These are phyloP conservation scores for Cadophora malorum DNA, from an alignment of 2,329 filamentous ascomycete genomes.

Conservation along the genomic window DNA sequence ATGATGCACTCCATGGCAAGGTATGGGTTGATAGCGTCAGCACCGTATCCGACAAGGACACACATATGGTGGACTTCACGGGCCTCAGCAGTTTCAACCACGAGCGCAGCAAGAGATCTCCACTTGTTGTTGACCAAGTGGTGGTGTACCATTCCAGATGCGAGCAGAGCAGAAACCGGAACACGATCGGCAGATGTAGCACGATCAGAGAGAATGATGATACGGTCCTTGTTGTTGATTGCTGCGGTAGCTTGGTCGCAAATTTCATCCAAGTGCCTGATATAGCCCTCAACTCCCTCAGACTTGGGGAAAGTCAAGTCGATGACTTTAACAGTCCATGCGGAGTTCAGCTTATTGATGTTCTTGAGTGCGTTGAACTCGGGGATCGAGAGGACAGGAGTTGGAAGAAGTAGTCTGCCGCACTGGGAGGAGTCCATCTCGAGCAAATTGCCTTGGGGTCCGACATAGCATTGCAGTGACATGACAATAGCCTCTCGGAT, in stretches of 20 bases:
- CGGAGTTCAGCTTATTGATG: constrained; percentile 72
- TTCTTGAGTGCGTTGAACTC: constrained; percentile 90
- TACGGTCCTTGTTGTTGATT: constrained; percentile 81
- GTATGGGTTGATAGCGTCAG: constrained; percentile 93
- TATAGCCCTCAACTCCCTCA: constrained; percentile 82
- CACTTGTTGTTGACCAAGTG: constrained; percentile 95
- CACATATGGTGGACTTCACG: constrained; percentile 99
- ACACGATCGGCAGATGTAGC: constrained; percentile 83
- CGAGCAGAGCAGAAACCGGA: constrained; percentile 83
- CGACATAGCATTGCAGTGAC: constrained; percentile 96
- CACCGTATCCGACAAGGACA: constrained; percentile 94
- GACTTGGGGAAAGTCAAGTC: constrained; percentile 93
- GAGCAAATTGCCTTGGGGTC: constrained; percentile 91
- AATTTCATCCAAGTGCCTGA: constrained; percentile 86
- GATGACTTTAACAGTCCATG: constrained; percentile 89
- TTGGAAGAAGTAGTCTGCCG: constrained; percentile 82
- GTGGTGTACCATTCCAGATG: constrained; percentile 93
- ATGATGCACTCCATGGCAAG: constrained; percentile 95
- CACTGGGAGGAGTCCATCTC: constrained; percentile 94
- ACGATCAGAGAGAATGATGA: constrained; percentile 89
- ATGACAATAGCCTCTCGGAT: constrained; percentile 98
- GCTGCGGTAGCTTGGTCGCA: constrained; percentile 84
- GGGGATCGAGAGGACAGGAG: constrained; percentile 85
- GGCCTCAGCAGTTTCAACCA: constrained; percentile 92
- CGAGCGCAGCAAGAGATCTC: constrained; percentile 84